These are phyloP conservation scores for Trebouxia sp. DNA, from an alignment of 139 green algal species.

Conservation along the genomic window DNA sequence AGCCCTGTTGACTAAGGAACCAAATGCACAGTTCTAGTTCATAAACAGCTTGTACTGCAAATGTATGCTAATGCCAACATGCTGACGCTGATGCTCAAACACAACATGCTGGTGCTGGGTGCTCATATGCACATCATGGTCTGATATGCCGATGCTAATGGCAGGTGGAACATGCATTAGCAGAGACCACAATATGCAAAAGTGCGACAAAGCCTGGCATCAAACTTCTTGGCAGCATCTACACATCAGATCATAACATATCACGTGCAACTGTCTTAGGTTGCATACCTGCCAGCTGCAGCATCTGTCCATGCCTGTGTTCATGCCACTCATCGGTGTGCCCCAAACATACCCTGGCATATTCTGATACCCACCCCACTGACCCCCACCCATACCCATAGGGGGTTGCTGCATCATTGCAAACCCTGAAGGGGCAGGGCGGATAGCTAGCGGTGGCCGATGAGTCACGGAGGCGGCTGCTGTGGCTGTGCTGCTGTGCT, in stretches of 20 bases:
- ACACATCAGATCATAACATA: too few relatives aligned
- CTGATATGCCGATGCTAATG: too few relatives aligned
- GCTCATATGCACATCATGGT: too few relatives aligned
- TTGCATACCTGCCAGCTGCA: constrained; percentile 1
- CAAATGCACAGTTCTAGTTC: too few relatives aligned
- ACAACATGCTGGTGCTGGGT: too few relatives aligned
- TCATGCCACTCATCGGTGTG: background rate
- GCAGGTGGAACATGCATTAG: too few relatives aligned
- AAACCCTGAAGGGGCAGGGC: constrained; percentile 8
- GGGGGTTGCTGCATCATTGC: background rate
- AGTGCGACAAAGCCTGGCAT: too few relatives aligned
- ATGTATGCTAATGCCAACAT: too few relatives aligned
- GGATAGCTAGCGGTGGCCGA: constrained; percentile 22
- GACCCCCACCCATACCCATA: constrained; percentile 17
- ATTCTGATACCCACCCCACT: constrained; percentile 11
- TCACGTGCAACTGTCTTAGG: background rate
- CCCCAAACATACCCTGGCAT: constrained; percentile 22
- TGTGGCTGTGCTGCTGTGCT: background rate
- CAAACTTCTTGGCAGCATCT: too few relatives aligned
- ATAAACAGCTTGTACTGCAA: too few relatives aligned
- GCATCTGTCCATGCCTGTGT: background rate
- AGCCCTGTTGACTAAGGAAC: background rate
- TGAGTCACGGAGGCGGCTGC: background rate
- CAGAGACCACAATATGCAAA: too few relatives aligned
- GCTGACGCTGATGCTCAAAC: too few relatives aligned